phyloP scores from a whole-genome alignment of 305 asterid species.

The Solanum hybrid region DNA sequence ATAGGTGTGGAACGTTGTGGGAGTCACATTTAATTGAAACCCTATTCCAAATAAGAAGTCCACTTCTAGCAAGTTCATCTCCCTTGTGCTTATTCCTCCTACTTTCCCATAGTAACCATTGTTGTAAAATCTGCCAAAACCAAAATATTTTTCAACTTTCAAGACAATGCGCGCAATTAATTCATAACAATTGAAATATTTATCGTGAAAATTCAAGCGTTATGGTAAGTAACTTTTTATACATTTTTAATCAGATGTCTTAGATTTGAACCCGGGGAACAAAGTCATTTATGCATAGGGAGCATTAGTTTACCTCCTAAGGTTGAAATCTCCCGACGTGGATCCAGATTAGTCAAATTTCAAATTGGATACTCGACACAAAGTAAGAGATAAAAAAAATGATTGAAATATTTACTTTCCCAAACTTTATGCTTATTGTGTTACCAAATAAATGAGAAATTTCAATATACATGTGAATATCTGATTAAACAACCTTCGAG shows the following conservation, averaged over 20 bases:
- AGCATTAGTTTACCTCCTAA: background rate
- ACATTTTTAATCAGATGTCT: background rate
- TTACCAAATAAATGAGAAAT: background rate
- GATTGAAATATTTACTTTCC: background rate
- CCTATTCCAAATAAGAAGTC: constrained; percentile 70
- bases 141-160: background rate
- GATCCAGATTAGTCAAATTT: background rate
- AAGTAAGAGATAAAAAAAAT: background rate
- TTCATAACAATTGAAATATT: background rate
- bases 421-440: background rate
- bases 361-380: background rate
- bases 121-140: constrained; percentile 47
- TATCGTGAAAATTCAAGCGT: background rate
- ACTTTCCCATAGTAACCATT: constrained; percentile 71
- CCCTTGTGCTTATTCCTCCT: constrained; percentile 60
- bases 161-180: background rate
- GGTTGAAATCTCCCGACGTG: rapidly evolving
- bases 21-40: constrained; percentile 51
- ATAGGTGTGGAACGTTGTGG: constrained; percentile 41
- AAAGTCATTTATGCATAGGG: background rate
- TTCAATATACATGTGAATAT: background rate
- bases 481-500: background rate
- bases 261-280: background rate
- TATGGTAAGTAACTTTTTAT: background rate
- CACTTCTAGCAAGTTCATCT: constrained; percentile 70